Conservation (phyloP, 148 eudicot genomes). For the Arbutus unedo region DNA sequence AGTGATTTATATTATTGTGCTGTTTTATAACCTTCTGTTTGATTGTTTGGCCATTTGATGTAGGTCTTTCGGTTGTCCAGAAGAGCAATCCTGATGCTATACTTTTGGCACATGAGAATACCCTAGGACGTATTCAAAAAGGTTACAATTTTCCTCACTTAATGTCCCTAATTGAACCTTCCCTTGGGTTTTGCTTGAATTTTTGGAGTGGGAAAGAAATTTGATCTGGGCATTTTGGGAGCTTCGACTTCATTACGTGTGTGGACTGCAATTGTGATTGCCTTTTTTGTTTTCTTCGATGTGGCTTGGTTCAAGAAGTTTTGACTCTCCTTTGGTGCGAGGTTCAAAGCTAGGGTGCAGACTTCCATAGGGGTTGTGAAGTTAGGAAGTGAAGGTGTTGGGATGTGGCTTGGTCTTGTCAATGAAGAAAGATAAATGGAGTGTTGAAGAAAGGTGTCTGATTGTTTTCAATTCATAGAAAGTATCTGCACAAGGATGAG, state of each 20-base stretch:
- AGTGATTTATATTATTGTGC: not conserved
- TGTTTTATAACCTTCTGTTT: constrained; percentile 18
- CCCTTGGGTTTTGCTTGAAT: not conserved
- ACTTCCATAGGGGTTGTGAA: too few relatives aligned
- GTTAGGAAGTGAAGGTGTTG: too few relatives aligned
- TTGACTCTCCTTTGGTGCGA: not conserved
- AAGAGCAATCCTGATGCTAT: constrained; percentile 71
- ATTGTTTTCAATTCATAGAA: not conserved
- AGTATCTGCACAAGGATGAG: not conserved
- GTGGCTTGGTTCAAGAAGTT: not conserved
- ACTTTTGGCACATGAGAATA: constrained; percentile 81
- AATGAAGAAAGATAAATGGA: not conserved
- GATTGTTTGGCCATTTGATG: constrained; percentile 15
- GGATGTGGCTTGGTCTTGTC: not conserved
- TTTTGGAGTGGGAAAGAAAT: not conserved
- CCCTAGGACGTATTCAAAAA: constrained; percentile 60
- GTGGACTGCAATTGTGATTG: not conserved
- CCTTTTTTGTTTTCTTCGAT: not conserved
- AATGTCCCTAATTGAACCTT: not conserved
- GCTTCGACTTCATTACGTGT: not conserved
- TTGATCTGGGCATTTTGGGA: not conserved
- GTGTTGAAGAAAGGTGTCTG: not conserved
- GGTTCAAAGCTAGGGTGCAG: too few relatives aligned
- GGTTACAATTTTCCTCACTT: constrained; percentile 35
- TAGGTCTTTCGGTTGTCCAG: constrained; percentile 86